Base-by-base conservation (phyloP, 2,329 filamentous ascomycete genomes). In the Pseudonectria buxi region DNA sequence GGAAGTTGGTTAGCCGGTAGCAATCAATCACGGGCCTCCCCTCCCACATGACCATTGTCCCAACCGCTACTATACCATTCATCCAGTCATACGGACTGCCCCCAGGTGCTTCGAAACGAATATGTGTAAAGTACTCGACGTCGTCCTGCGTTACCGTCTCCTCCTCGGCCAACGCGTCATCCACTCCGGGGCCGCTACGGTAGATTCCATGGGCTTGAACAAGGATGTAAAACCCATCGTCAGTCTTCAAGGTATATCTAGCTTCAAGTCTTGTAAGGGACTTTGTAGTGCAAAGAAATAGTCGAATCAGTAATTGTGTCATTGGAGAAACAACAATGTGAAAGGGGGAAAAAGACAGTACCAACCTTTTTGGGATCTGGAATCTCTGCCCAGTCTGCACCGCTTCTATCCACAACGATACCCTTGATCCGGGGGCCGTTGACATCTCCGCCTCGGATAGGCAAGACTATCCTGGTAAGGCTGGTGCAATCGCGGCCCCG, bases 1-100 rank as follows among this genome's bases (percentile, higher is more conserved):
- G 44, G 15, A 49, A 49, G n/a, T 49, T 49, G 2, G 46, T 49
- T 18, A 49, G 27, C 12, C 41, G 32, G 18, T 49, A 49, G 4
- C 46, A 49, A 14, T 49, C 46, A 29, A 49, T 49, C 4, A 49
- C 16, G 0, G 46, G 44, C 6, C 33, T 49, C 2, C 34, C 41
- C 3, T 49, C 16, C 26, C 29, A 47, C 46, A 45, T 49, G 1
- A 28, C 40, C 46, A 49, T 49, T 2, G 40, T 44, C 0, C 46
- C 44, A 0, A 49, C 12, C 1, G 39, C 44, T 3, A 49, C 35
- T 6, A 49, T 40, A 0, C 44, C 22, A 10, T 47, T 49, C 33
- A 49, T 28, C 44, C 44, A 49, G 2, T 35, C 28, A 6, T 49
- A 45, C 1, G 14, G 14, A 14, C 44, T 47, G 0, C 36, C 33